Base-by-base conservation (phyloP, 1,284 basidiomycete genomes). In the Xerocomus amazonicus region DNA sequence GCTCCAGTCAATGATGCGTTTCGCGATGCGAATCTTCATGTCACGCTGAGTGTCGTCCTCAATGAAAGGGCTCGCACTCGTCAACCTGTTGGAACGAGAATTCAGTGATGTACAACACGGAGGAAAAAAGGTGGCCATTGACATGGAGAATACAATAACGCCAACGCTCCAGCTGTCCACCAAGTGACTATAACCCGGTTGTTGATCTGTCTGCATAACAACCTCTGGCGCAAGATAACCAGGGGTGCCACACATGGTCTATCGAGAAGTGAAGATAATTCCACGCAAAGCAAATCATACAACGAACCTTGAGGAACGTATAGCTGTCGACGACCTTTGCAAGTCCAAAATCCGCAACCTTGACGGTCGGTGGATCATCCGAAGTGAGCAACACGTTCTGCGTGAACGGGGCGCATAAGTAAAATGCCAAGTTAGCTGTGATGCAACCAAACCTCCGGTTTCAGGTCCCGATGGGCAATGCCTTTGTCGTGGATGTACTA, bases 161-260 rank as follows among this genome's bases (percentile, higher is more conserved):
- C 94, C 93, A 17, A 92, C 80, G 43, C 91, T 93, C 92, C 92
- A 97, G 56, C 89, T 92, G 64, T 97, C 93, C 43, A 96, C 94
- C 14, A 86, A 72, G 51, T 85, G 80, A 60, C 86, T 79, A 62
- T 97, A 97, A 2, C 92, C 91, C 40, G 26, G 79, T 73, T n/a
- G 59, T 31, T 76, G 65, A 38, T 77, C 71, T 5, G 75, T 66
- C 58, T 89, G 86, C 61, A 79, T 76, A n/a, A 96, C 87, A 28
- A 97, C 90, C 65, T 94, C 90, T 0, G 90, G 90, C 1, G 90
- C 90, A 5, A 93, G 79, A 62, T 93, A 93, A 46, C 78, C 80
- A 0, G 90, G 90, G 0, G 90, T 92, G 10, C 90, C 90, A 59
- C 90, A 92, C 83, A 89, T 87, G 0, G 90, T 92, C 84, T 89